Percentiles rank a stretch among this genome's conserved stretches.
Conservation (phyloP, 148 eudicot species). For the Nepenthes gracilis region DNA sequence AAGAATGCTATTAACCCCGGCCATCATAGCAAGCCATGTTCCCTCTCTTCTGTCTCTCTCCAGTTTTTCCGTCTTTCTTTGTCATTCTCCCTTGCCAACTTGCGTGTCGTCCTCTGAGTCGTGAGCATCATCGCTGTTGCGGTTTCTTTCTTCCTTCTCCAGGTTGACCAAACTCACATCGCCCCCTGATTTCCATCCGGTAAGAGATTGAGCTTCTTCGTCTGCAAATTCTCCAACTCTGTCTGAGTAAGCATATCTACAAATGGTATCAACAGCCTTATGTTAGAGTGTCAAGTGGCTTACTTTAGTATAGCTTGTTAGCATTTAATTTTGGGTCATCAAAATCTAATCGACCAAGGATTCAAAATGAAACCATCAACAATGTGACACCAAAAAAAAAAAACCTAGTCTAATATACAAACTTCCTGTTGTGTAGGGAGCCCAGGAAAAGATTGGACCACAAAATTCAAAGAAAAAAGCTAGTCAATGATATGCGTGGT, state of each 20-base stretch:
- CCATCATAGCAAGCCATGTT: too few species aligned
- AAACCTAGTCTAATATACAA: too few species aligned
- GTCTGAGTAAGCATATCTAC: constrained; percentile 76
- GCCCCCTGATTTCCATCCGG: constrained; percentile 31
- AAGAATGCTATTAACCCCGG: too few species aligned
- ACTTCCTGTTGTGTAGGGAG: too few species aligned
- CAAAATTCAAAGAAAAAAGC: too few species aligned
- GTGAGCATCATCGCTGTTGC: constrained; percentile 17
- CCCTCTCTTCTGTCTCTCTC: background rate
- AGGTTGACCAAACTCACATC: constrained; percentile 65
- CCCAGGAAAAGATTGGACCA: too few species aligned
- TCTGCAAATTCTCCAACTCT: constrained; percentile 52
- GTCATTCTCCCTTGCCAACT: constrained; percentile 53
- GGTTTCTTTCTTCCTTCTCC: constrained; percentile 27
- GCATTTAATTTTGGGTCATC: too few species aligned
- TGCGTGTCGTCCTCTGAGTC: constrained; percentile 50
- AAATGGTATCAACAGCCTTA: background rate
- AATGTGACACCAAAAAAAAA: too few species aligned
- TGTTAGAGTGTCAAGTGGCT: too few species aligned
- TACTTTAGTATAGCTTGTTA: too few species aligned
- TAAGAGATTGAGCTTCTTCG: constrained; percentile 74
- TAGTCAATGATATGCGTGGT: too few species aligned
- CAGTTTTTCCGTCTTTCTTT: background rate
- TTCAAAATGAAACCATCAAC: background rate
- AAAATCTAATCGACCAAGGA: too few species aligned